phyloP scores from a whole-genome alignment of 1,284 basidiomycete genomes.

The Taiwanofungus camphoratus region DNA sequence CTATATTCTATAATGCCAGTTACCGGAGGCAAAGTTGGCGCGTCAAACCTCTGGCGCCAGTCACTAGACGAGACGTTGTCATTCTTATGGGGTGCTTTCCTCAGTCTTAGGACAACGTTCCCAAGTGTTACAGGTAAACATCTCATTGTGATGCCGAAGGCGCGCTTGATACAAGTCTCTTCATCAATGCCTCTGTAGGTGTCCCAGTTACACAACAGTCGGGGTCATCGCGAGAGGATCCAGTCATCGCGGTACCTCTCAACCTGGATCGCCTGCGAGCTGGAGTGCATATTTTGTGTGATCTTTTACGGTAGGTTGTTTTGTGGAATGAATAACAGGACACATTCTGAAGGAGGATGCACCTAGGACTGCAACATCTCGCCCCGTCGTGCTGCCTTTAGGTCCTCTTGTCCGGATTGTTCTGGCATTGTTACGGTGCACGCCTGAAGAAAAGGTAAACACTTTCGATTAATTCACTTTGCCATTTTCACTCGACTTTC shows the following conservation, averaged over 20 bases:
- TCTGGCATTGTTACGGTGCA: conserved; percentile 49
- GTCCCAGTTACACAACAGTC: conserved; percentile 6
- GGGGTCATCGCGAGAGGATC: conserved; percentile 27
- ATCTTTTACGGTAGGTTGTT: conserved; percentile 55
- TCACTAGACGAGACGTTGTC: conserved; percentile 60
- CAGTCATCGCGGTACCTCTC: conserved; percentile 41
- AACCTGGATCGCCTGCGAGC: conserved; percentile 55
- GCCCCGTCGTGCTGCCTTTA: conserved; percentile 71
- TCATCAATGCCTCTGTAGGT: neutral
- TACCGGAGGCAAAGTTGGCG: conserved; percentile 73
- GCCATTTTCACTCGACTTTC: too few relatives aligned
- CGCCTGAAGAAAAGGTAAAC: conserved; percentile 46
- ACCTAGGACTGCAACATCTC: conserved; percentile 48
- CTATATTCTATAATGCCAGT: conserved; percentile 58
- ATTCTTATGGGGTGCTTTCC: conserved; percentile 57
- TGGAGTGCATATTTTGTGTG: conserved; percentile 43
- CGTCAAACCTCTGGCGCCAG: conserved; percentile 66
- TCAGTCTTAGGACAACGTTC: conserved; percentile 52
- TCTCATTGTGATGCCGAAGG: neutral
- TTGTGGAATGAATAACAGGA: neutral
- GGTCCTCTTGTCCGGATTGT: conserved; percentile 53
- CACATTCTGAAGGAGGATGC: neutral
- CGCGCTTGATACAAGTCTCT: neutral
- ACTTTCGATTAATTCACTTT: neutral
- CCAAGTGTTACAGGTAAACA: conserved; percentile 33